A percentile compares a stretch with the other conserved stretches of the same genome.
These are phyloP conservation scores for Ustilago vetiveriae DNA, from an alignment of 1,284 basidiomycete genomes.

Conservation along the genomic window DNA sequence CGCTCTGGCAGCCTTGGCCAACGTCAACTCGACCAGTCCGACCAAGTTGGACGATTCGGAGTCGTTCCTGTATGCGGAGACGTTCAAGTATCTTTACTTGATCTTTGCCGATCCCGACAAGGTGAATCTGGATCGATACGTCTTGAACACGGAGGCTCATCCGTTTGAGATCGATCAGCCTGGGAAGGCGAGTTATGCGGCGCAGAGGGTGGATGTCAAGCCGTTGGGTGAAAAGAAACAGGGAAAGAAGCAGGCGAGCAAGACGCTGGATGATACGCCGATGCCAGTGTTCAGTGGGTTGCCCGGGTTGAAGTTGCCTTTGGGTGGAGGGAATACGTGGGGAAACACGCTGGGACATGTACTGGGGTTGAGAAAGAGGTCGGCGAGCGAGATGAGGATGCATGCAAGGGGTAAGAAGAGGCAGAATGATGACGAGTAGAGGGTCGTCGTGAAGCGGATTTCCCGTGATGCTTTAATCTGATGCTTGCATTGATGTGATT, in stretches of 20 bases:
- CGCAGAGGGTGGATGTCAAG: conserved; percentile 5
- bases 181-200: conserved; percentile 16
- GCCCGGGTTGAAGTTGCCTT: conserved; percentile 21
- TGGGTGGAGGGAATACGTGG: conserved; percentile 19
- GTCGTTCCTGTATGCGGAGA: conserved; percentile 57
- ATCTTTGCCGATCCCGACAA: conserved; percentile 53
- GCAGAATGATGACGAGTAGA: background rate
- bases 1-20: conserved; percentile 41
- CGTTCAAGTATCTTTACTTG: conserved; percentile 62
- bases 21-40: conserved; percentile 41
- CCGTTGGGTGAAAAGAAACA: background rate
- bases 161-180: conserved; percentile 55
- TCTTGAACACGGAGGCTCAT: conserved; percentile 63
- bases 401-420: conserved; percentile 5
- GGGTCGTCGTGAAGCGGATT: too few species aligned
- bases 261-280: conserved; percentile 5
- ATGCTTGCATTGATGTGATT: too few species aligned
- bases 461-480: too few species aligned
- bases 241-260: conserved; percentile 4
- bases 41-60: conserved; percentile 51
- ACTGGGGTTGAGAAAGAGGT: conserved; percentile 9
- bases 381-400: background rate
- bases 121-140: conserved; percentile 51
- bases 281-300: conserved; percentile 18
- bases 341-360: too few species aligned